Evolutionary conservation across 2,329 filamentous ascomycete species (phyloP).

Genomic region (Elsinoe necatrix): DNA sequence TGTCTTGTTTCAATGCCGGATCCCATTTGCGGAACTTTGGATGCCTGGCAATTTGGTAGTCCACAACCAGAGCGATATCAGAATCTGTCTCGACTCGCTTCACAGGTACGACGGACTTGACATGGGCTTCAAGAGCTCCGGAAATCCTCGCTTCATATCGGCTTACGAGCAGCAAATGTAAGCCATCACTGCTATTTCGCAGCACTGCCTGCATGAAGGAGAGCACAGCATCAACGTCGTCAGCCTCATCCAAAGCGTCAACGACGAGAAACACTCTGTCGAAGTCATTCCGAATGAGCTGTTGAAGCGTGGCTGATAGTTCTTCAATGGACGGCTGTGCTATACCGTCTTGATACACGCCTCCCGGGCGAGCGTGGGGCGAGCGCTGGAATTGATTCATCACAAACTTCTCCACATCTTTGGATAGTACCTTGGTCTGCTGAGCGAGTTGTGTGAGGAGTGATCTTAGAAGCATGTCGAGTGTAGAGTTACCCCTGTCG

Average conservation of each 20-base stretch:
- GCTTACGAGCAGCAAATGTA: not conserved
- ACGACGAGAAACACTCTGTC: not conserved
- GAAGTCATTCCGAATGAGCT: not conserved
- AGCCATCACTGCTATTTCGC: too few relatives aligned
- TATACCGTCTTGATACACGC: not conserved
- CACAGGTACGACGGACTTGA: not conserved
- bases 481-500: not conserved
- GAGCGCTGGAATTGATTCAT: not conserved
- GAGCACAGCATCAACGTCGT: not conserved
- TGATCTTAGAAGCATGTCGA: not conserved
- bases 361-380: not conserved
- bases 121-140: not conserved
- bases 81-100: not conserved
- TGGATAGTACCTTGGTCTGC: not conserved
- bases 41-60: not conserved
- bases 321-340: not conserved
- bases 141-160: not conserved
- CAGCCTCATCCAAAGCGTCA: not conserved
- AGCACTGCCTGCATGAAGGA: not conserved
- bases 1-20: not conserved
- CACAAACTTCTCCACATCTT: not conserved
- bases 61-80: not conserved
- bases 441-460: not conserved
- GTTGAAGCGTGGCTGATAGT: not conserved
- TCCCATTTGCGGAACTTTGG: not conserved